Evolutionary conservation across 768 basidiomycete species (phyloP), one percentile per base, ranked within the genome.

Genomic region (Lepiota venenata): DNA sequence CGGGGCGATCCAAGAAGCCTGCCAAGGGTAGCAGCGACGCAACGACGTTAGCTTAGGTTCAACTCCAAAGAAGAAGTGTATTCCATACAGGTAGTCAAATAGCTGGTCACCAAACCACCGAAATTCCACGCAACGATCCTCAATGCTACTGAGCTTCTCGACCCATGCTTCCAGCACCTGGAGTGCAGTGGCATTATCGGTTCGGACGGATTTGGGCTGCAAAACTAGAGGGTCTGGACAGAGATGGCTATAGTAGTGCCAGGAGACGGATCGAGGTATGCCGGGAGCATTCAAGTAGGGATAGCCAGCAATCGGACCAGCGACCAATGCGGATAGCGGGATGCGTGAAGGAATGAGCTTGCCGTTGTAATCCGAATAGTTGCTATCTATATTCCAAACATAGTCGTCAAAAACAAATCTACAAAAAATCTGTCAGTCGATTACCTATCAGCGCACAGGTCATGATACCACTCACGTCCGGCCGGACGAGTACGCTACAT

Each of bases 401-500:
- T 81, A 83, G 47, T 85, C 78, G 51, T 83, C 73, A 59, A 81
- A 83, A 8, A 84, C 84, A 39, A 78, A 78, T 2, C 80, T 81
- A 37, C n/a, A 43, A 36, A 36, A 14, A 41, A n/a, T n/a, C 2
- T 5, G 42, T 43, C 14, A 48, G n/a, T 36, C 10, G 14, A 50
- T 36, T 2, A 25, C 36, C 1, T 16, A 18, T 12, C 29, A 10
- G 35, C 15, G 40, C 22, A 25, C 15, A 16, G n/a, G 29, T 16
- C 39, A 38, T 8, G 4, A 40, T 8, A 11, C 15, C 10, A 71
- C 83, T 54, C 63, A 85, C 79, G 79, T 69, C 58, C 83, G 66
- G 27, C 74, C 73, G 0, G 80, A 63, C 2, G 67, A 62, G 45
- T 76, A 71, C 0, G 82, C 77, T 2, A 87, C 64, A 41, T 79